Percentiles rank a stretch among this genome's conserved stretches.
Evolutionary conservation across 805 yeast genomes (phyloP).

Genomic region (Saccharomyces cerevisiae): DNA sequence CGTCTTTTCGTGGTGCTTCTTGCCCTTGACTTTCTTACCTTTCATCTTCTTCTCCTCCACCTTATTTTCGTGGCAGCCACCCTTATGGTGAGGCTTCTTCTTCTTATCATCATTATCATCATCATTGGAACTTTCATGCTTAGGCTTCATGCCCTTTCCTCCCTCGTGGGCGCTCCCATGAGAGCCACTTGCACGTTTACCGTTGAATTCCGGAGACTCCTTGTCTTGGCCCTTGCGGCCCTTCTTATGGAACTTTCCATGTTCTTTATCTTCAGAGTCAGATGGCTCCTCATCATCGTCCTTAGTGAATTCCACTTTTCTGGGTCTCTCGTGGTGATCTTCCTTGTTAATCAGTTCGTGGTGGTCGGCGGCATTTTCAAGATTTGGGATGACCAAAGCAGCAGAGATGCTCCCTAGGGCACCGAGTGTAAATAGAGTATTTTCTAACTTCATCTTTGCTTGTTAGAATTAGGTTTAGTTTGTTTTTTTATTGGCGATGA

Average conservation of each 20-base stretch:
- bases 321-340: background rate
- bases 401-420: constrained; percentile 35
- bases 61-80: background rate
- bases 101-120: background rate
- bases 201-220: no score
- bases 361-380: constrained; percentile 31
- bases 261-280: background rate
- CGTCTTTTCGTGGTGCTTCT: background rate
- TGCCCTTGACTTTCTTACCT: background rate
- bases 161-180: background rate
- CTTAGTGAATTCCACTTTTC: constrained; percentile 10
- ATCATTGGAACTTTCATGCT: background rate
- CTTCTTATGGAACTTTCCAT: background rate
- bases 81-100: background rate
- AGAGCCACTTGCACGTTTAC: no score
- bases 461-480: background rate
- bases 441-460: constrained; percentile 15
- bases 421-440: constrained; percentile 27
- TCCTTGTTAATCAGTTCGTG: constrained; percentile 2
- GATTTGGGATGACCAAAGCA: constrained; percentile 58
- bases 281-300: background rate
- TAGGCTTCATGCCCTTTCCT: background rate
- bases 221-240: background rate
- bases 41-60: background rate
- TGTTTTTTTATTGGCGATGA: background rate